Conservation (phyloP, 2,329 filamentous ascomycete species). For the Colletotrichum cordylinicola region DNA sequence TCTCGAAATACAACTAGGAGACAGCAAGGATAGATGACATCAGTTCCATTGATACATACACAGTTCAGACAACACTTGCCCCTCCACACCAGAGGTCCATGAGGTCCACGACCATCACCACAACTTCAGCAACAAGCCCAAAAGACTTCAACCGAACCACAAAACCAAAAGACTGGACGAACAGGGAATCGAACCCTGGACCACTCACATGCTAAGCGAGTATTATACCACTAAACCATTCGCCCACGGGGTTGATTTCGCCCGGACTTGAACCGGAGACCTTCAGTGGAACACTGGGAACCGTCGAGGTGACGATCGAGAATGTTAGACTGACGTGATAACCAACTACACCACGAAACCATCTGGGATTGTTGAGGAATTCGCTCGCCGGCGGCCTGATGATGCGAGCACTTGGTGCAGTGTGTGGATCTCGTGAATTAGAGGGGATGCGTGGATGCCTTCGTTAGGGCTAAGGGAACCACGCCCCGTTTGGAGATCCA, state of each 20-base stretch:
- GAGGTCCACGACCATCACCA: accelerated
- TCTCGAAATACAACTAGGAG: accelerated
- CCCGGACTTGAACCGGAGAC: conserved; percentile 23
- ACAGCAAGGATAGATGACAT: conserved; percentile 27
- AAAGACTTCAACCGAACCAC: conserved; percentile 27
- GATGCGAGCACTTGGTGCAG: neutral
- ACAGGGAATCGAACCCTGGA: conserved; percentile 21
- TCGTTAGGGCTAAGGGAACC: neutral
- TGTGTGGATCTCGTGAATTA: neutral
- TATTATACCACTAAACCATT: conserved; percentile 23
- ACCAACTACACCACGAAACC: conserved; percentile 43
- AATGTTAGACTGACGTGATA: conserved; percentile 54
- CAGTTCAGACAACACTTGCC: accelerated
- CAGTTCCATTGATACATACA: accelerated
- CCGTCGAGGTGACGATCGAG: neutral
- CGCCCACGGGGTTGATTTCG: conserved; percentile 1
- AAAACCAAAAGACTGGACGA: conserved; percentile 5
- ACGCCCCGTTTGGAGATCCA: neutral
- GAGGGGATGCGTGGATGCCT: neutral
- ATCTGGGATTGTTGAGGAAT: neutral
- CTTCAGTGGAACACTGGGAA: conserved; percentile 3
- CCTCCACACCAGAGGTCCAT: neutral
- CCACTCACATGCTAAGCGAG: conserved; percentile 22
- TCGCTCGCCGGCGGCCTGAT: neutral
- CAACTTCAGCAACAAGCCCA: accelerated